Percentiles rank a stretch among this genome's conserved stretches.
Evolutionary conservation across 306 rosid genomes (phyloP).

Genomic region (Lupinus albus): DNA sequence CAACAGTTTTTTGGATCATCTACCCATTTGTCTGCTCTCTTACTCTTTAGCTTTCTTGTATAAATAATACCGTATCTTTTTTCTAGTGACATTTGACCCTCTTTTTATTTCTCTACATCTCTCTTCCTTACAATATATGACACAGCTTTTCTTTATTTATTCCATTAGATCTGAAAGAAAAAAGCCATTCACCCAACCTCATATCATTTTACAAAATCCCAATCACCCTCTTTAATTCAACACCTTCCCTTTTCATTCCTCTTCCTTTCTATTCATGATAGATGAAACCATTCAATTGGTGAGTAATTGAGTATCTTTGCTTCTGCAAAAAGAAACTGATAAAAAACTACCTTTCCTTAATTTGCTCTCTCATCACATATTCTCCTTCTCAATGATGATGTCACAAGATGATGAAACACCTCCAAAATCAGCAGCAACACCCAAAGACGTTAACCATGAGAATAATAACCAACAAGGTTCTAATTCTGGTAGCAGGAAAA

Average conservation of each 20-base stretch:
- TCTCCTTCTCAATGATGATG: slow-evolving; percentile 54
- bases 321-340: slow-evolving; percentile 62
- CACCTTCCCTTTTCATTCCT: slow-evolving; percentile 40
- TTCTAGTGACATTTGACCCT: slow-evolving; percentile 47
- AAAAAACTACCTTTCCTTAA: not conserved
- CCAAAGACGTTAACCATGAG: slow-evolving; percentile 40
- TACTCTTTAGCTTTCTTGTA: not conserved
- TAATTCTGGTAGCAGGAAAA: slow-evolving; percentile 44
- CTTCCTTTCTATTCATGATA: slow-evolving; percentile 60
- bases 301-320: slow-evolving; percentile 48
- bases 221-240: slow-evolving; percentile 56
- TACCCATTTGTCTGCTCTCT: slow-evolving; percentile 22
- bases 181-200: slow-evolving; percentile 44
- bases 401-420: slow-evolving; percentile 58
- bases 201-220: slow-evolving; percentile 39
- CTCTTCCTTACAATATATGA: slow-evolving; percentile 27
- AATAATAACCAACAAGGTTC: slow-evolving; percentile 42
- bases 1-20: slow-evolving; percentile 54
- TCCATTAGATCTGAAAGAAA: slow-evolving; percentile 61
- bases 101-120: slow-evolving; percentile 42
- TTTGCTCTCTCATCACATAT: not conserved
- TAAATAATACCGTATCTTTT: slow-evolving; percentile 43
- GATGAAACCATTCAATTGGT: slow-evolving; percentile 68
- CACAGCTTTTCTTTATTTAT: slow-evolving; percentile 54
- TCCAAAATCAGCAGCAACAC: slow-evolving; percentile 35